Evolutionary conservation across 352 stramenopile genomes (phyloP), one percentile per base, ranked within the genome.

Genomic region (Phytophthora ramorum): DNA sequence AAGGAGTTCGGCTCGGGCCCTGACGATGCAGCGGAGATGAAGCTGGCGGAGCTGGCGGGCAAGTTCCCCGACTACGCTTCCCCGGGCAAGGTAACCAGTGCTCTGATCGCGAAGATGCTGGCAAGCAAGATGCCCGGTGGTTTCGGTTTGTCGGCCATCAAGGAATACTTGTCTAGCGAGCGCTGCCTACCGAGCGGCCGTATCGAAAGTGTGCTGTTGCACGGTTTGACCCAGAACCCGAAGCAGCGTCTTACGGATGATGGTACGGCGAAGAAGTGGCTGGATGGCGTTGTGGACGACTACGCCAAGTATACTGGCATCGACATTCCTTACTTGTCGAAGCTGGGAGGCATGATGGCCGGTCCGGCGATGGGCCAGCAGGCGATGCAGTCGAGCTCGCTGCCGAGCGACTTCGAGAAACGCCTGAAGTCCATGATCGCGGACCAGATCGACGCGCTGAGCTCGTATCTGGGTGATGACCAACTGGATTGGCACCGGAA

Each of bases 121-220:
- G 78, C 83, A 3, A 71, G 79, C 43, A 92, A 90, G 68, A 91
- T 97, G 76, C 87, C 89, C 37, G 89, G 89, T 61, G 87, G 89
- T 12, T 97, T 97, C 46, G 76, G 82, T 53, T 65, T 91, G 10
- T 87, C 83, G 40, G 79, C 83, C 16, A 85, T 95, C 48, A 91
- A 91, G 58, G 69, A 85, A 10, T 84, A 95, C 58, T 63, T 96
- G 55, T 76, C 82, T 4, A 76, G 52, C 4, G 87, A 96, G 66
- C 86, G 87, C 14, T 91, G 83, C 41, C 62, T 97, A n/a, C 83
- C 83, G 12, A 75, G 81, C 13, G 72, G 85, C 37, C 78, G 87
- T 26, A 82, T 90, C 40, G 87, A 96, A 52, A 92, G 85, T 60
- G 87, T 95, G 22, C 59, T 97, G 32, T 72, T 96, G 10, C 87